These are phyloP conservation scores for Linderina pennispora DNA, from an alignment of 192 early-diverging fungal genomes.

Conservation along the genomic window DNA sequence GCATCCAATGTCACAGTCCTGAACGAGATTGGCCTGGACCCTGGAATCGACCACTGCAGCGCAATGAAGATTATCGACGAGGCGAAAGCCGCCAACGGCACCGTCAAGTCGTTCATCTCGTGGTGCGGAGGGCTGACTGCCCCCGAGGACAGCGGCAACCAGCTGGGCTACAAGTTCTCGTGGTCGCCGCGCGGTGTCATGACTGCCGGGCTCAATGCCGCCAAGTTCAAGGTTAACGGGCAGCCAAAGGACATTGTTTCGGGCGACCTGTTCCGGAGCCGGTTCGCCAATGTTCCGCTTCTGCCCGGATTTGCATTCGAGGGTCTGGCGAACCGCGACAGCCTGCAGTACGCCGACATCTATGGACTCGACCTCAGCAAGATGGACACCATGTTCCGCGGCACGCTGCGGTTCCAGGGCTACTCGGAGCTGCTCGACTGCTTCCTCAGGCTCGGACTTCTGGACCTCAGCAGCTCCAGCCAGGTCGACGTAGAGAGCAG, in stretches of 20 bases:
- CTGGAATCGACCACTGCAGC: slow-evolving; percentile 96
- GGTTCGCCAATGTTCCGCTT: slow-evolving; percentile 68
- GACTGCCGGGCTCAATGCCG: slow-evolving; percentile 81
- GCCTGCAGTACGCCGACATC: slow-evolving; percentile 76
- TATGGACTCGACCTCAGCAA: slow-evolving; percentile 73
- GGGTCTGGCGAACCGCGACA: slow-evolving; percentile 93
- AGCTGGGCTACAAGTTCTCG: slow-evolving; percentile 92
- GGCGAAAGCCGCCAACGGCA: slow-evolving; percentile 66
- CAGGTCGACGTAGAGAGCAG: slow-evolving; percentile 16
- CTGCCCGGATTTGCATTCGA: slow-evolving; percentile 88
- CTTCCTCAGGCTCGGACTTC: slow-evolving; percentile 71
- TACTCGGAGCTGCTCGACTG: slow-evolving; percentile 83
- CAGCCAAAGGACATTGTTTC: slow-evolving; percentile 60
- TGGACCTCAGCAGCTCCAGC: slow-evolving; percentile 49
- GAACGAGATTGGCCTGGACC: slow-evolving; percentile 98
- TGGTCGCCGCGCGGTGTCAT: slow-evolving; percentile 92
- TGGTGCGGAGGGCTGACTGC: slow-evolving; percentile 96
- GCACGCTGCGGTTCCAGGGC: slow-evolving; percentile 88
- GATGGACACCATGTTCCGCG: slow-evolving; percentile 90
- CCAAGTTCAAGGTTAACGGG: slow-evolving; percentile 71
- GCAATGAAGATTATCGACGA: slow-evolving; percentile 95
- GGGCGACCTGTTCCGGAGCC: slow-evolving; percentile 58
- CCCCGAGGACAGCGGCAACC: slow-evolving; percentile 86
- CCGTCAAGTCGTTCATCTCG: slow-evolving; percentile 77
- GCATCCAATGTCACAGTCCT: slow-evolving; percentile 80